phyloP scores from a whole-genome alignment of 2,329 filamentous ascomycete genomes.

The Diaporthe sp. region DNA sequence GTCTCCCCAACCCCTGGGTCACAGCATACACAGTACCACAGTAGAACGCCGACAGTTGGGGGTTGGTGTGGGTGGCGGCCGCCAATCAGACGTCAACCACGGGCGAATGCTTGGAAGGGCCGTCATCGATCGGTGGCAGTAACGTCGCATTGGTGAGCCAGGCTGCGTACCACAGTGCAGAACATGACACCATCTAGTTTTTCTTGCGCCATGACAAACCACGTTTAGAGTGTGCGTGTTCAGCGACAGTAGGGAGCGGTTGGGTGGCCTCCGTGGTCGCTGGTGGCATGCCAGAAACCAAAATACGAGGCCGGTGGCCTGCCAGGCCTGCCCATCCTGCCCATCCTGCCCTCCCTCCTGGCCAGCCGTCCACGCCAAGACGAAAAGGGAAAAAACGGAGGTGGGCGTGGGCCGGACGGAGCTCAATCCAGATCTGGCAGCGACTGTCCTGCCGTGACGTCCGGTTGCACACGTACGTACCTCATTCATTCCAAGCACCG shows the following conservation, averaged over 20 bases:
- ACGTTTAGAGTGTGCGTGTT: too few relatives aligned
- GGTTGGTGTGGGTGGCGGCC: background rate
- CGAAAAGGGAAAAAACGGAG: constrained; percentile 23
- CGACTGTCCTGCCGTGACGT: constrained; percentile 17
- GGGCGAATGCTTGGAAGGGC: background rate
- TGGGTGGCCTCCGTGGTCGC: constrained; percentile 6
- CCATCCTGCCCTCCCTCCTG: too few relatives aligned
- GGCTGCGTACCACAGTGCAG: background rate
- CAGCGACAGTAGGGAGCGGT: background rate
- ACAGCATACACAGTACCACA: background rate
- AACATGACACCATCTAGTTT: background rate
- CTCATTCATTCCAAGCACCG: background rate
- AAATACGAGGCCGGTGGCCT: constrained; percentile 25
- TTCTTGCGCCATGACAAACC: background rate
- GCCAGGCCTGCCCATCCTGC: constrained; percentile 18
- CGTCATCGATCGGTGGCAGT: background rate
- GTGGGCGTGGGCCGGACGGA: constrained; percentile 13
- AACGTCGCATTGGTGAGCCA: constrained; percentile 7
- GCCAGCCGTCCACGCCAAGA: constrained; percentile 5
- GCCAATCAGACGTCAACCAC: constrained; percentile 13
- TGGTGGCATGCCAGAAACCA: constrained; percentile 7
- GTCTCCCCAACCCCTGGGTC: constrained; percentile 1
- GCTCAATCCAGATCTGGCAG: constrained; percentile 20
- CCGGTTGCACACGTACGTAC: background rate
- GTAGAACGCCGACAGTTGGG: background rate